Percentiles rank a stretch among this genome's conserved stretches.
phyloP scores from a whole-genome alignment of 768 basidiomycete genomes.

The Gymnopilus dilepis region DNA sequence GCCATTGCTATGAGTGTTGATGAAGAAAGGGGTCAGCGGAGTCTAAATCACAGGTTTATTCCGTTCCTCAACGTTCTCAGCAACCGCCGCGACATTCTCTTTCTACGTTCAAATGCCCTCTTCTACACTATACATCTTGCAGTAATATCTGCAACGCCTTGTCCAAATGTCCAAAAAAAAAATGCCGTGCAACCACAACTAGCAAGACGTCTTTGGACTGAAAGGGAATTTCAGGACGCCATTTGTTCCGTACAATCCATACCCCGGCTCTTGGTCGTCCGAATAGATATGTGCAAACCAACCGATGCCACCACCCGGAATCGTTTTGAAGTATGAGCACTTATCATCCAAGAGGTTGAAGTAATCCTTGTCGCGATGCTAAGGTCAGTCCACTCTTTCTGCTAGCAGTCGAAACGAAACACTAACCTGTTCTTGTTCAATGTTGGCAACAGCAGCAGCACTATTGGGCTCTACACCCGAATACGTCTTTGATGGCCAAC shows the following conservation, averaged over 20 bases:
- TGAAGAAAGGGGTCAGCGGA: constrained; percentile 22
- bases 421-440: constrained; percentile 66
- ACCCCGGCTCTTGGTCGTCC: constrained; percentile 68
- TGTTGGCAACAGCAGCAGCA: constrained; percentile 59
- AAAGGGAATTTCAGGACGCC: constrained; percentile 67
- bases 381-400: background rate
- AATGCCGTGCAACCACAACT: too few species aligned
- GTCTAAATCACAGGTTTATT: constrained; percentile 20
- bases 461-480: constrained; percentile 69
- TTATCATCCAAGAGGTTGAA: constrained; percentile 65
- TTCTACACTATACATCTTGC: background rate
- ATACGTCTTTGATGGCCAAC: constrained; percentile 76
- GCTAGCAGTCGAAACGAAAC: background rate
- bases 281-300: constrained; percentile 87
- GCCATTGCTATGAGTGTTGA: constrained; percentile 23
- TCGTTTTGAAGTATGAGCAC: constrained; percentile 65
- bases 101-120: background rate
- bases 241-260: constrained; percentile 62
- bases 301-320: constrained; percentile 66
- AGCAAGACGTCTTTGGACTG: constrained; percentile 67
- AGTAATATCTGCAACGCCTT: too few species aligned
- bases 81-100: background rate
- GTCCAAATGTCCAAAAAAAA: too few species aligned
- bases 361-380: constrained; percentile 53
- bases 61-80: constrained; percentile 2